Base-by-base conservation (phyloP, 192 early-diverging fungal genomes). In the Spizellomyces punctatus region DNA sequence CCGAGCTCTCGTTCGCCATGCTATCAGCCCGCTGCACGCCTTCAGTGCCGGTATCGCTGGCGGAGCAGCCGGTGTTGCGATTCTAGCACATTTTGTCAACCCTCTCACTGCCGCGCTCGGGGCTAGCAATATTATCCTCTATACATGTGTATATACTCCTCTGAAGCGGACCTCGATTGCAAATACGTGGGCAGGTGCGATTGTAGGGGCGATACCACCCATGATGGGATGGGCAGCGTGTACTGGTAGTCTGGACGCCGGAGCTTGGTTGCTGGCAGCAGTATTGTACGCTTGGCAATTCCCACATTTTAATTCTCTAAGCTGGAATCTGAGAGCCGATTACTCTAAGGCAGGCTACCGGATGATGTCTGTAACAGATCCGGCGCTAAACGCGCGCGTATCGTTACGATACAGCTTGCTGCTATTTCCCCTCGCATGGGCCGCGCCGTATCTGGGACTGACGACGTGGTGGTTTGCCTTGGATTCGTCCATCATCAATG, bases 241-340 rank as follows among this genome's bases (percentile, higher is more conserved):
- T 42, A 94, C 96, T 0, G 91, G 91, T 41, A 58, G 79, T 8
- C 52, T 90, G 19, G 92, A 90, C 19, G 75, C 89, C 5, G 95
- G 93, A 21, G 91, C 93, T 1, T 92, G 88, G 89, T 70, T 96
- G 5, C 73, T 99, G 63, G 95, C 88, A 9, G 84, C 77, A 0
- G 80, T 94, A 2, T 79, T 99, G 49, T 99, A 93, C 79, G 91
- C 94, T 0, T 99, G 97, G 97, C 97, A 99, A 83, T 99, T 99
- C 78, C 97, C 97, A 41, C 97, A 99, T 75, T 99, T 99, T 75
- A 99, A 99, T 79, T 86, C 95, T 4, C 76, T 99, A 22, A 85
- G 90, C 14, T 95, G 94, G 91, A 95, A 94, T 60, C 81, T 99
- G 56, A 83, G 95, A 2, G 88, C 90, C 5, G 97, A 99, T 76